phyloP scores from a whole-genome alignment of 768 basidiomycete genomes.

The Lepiota venenata region DNA sequence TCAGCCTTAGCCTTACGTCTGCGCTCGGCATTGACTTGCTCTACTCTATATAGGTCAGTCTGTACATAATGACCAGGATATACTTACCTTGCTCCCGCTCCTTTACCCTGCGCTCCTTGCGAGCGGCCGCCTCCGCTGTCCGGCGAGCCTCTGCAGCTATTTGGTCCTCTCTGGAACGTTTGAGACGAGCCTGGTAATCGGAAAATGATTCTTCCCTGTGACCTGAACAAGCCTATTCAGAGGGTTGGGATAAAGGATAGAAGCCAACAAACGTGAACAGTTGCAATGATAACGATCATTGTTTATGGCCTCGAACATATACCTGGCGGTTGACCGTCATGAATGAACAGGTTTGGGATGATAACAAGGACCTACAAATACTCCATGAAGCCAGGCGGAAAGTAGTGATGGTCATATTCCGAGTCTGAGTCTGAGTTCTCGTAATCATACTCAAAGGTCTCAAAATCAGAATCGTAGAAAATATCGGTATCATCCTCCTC shows the following conservation, averaged over 20 bases:
- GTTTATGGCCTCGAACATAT: slow-evolving; percentile 20
- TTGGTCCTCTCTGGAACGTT: slow-evolving; percentile 49
- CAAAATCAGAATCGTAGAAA: slow-evolving; percentile 25
- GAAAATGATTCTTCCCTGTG: slow-evolving; percentile 14
- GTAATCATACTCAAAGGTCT: slow-evolving; percentile 33
- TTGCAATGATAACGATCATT: neutral
- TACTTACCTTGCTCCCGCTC: slow-evolving; percentile 52
- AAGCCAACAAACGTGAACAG: neutral
- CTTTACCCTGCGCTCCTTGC: slow-evolving; percentile 43
- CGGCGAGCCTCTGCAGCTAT: slow-evolving; percentile 51
- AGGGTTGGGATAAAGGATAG: neutral
- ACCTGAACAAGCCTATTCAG: neutral
- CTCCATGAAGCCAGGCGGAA: neutral
- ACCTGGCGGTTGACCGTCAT: slow-evolving; percentile 30
- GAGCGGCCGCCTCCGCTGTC: slow-evolving; percentile 42
- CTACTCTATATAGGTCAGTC: slow-evolving; percentile 25
- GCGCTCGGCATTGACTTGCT: slow-evolving; percentile 52
- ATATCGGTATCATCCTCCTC: slow-evolving; percentile 29
- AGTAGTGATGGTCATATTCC: neutral
- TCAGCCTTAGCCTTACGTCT: slow-evolving; percentile 53
- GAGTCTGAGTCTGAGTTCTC: slow-evolving; percentile 22
- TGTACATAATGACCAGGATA: neutral
- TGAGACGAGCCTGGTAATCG: slow-evolving; percentile 50
- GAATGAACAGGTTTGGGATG: neutral
- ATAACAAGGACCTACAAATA: neutral